Conservation (phyloP, 139 green algal genomes). For the Chlorella sp. region DNA sequence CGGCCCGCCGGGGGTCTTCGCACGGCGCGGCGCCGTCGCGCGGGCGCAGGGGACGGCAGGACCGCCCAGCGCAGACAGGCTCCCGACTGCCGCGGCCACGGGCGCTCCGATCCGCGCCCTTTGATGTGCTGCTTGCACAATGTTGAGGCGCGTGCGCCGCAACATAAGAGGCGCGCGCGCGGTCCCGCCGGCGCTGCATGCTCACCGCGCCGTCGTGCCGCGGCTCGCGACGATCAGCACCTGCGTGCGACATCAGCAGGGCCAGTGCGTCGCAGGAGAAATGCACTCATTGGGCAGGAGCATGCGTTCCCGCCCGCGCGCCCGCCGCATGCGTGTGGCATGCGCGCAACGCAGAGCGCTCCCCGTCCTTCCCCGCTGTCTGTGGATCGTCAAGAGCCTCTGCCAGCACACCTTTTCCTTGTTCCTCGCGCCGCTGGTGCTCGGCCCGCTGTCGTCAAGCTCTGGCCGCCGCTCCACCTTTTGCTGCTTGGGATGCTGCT, state of each 20-base stretch:
- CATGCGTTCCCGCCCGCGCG: constrained; percentile 30
- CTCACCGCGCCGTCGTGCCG: constrained; percentile 77
- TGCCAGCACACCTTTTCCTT: background rate
- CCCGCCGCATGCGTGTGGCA: background rate
- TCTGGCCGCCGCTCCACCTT: background rate
- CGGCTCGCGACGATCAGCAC: constrained; percentile 82
- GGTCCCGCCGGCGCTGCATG: background rate
- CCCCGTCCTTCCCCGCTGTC: background rate
- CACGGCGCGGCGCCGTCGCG: background rate
- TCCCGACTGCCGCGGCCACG: background rate
- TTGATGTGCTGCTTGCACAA: background rate
- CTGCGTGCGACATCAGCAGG: no score
- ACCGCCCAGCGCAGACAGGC: background rate
- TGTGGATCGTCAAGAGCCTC: no score
- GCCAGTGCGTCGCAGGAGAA: no score
- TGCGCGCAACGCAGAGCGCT: background rate
- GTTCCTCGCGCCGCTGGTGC: background rate
- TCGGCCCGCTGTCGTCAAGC: background rate
- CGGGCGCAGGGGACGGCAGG: background rate
- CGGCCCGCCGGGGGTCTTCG: background rate
- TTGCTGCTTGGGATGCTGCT: constrained; percentile 2
- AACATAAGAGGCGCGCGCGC: no score
- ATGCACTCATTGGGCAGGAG: constrained; percentile 91
- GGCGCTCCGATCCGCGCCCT: no score
- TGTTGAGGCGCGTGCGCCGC: background rate